Evolutionary conservation across 140 eudicot genomes (phyloP).

Genomic region (Oenanthe javanica): DNA sequence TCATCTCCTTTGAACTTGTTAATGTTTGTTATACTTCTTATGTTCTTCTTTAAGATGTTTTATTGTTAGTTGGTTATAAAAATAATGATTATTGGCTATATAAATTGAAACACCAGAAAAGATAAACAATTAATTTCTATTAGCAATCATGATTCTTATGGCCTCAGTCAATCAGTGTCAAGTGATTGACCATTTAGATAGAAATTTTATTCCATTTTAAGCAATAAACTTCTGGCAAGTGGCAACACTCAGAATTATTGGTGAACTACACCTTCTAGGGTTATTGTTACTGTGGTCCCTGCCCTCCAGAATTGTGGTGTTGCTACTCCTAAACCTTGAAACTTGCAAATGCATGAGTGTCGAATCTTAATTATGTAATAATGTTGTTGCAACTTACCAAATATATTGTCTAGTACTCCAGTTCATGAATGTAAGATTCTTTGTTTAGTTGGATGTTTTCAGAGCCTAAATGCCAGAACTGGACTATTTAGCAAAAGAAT

Average conservation of each 20-base stretch:
- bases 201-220: background rate
- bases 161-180: background rate
- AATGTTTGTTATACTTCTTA: background rate
- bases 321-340: background rate
- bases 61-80: background rate
- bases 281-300: background rate
- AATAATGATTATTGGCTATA: background rate
- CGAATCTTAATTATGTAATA: slow-evolving; percentile 32
- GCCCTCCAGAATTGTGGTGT: background rate
- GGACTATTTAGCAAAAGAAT: slow-evolving; percentile 90
- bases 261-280: background rate
- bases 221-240: background rate
- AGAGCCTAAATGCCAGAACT: slow-evolving; percentile 24
- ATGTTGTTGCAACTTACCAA: background rate
- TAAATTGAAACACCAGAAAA: background rate
- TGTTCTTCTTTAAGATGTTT: background rate
- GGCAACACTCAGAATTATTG: background rate
- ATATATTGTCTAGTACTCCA: slow-evolving; percentile 17
- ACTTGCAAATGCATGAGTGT: slow-evolving; percentile 38
- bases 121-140: background rate
- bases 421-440: slow-evolving; percentile 8
- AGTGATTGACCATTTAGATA: background rate
- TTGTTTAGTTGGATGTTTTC: slow-evolving; percentile 9
- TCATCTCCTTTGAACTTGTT: slow-evolving; percentile 19
- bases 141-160: background rate